Evolutionary conservation across 495 filamentous ascomycete species (phyloP).

Genomic region (Tuber aestivum): DNA sequence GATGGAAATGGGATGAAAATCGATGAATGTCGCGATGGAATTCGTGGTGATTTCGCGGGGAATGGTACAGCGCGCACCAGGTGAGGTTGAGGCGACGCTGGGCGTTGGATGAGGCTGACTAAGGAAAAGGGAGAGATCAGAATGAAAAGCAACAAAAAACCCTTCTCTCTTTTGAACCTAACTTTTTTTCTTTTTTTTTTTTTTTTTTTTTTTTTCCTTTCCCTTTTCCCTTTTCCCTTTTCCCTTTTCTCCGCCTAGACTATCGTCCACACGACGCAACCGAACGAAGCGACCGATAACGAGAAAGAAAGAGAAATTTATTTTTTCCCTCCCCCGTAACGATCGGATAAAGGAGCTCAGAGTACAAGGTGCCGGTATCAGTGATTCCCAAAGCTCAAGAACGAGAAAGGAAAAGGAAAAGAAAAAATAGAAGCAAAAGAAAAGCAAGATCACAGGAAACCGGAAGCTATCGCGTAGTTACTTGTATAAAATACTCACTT

Average conservation of each 20-base stretch:
- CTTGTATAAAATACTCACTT: slow-evolving; percentile 3
- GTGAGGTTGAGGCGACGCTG: slow-evolving; percentile 39
- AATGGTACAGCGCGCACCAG: slow-evolving; percentile 40
- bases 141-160: not conserved
- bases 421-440: not conserved
- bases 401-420: not conserved
- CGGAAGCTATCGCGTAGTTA: not conserved
- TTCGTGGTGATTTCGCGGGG: slow-evolving; percentile 41
- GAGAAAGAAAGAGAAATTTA: not conserved
- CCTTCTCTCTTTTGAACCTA: not conserved
- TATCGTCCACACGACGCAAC: slow-evolving; percentile 4
- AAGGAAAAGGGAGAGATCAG: slow-evolving; percentile 12
- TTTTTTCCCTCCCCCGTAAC: not conserved
- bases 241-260: no score
- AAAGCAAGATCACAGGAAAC: not conserved
- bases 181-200: not conserved
- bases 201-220: not conserved
- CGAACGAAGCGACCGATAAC: slow-evolving; percentile 2
- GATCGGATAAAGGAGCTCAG: not conserved
- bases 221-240: not conserved
- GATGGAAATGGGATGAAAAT: slow-evolving; percentile 41
- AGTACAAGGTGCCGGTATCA: not conserved
- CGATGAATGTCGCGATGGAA: slow-evolving; percentile 39
- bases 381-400: not conserved
- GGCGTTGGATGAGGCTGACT: slow-evolving; percentile 39